Evolutionary conservation across 164 flowering plant genomes (phyloP), one percentile per base, ranked within the genome.

Genomic region (Cinnamomum chago): DNA sequence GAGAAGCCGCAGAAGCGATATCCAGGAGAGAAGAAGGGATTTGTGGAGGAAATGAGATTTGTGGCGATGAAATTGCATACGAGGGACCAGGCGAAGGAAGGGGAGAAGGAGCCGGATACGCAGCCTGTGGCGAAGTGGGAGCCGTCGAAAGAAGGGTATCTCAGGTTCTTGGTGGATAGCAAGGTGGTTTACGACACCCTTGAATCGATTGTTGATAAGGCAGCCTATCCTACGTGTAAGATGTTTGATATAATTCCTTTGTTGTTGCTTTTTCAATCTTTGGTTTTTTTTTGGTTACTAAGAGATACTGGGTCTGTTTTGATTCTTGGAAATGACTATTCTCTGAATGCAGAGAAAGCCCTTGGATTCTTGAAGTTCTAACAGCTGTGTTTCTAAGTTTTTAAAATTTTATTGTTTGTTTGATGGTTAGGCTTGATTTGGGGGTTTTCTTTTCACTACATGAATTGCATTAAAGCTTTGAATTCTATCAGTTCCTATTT

Each of bases 11-110:
- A 82, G 80, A 88, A 86, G 82, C 70, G 89, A 74, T 88, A 90
- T 71, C 92, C 93, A 0, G 93, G 91, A 1, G 97, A 90, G 82
- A 82, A 87, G 28, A 90, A 90, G 79, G 98, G 97, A 76, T 95
- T 95, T 81, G 97, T 93, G 81, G 97, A 87, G 88, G 99, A 95
- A 84, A 92, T 93, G 98, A 85, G 94, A 76, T 90, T 88, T 74
- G 97, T 93, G 77, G 98, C 99, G 1, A 91, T 95, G 98, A 95
- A 86, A 73, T 76, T 95, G 86, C 99, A 95, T 78, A 95, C 97
- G 0, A 93, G 65, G 73, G 98, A 95, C 70, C 97, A 93, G 75
- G 88, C 98, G 0, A 95, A 76, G 77, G 98, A 93, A 71, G 99
- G 99, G 5, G 93, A 93, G 89, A 93, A 89, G 84, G 85, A 83